These are phyloP conservation scores for Alternaria sp. DNA, from an alignment of 2,329 filamentous ascomycete genomes.

Conservation along the genomic window DNA sequence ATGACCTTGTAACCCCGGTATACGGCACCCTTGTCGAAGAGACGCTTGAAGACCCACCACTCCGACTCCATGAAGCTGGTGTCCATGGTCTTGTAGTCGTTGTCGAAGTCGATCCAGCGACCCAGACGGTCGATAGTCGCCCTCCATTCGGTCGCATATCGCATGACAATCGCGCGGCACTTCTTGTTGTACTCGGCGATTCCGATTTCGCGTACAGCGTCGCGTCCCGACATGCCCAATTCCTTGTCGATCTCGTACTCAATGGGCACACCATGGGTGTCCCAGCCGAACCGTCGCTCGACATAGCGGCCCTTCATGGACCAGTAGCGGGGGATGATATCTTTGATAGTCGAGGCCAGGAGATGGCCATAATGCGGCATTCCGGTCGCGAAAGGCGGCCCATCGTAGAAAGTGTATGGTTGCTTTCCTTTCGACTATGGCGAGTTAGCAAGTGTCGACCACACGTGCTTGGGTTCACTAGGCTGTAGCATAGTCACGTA, in stretches of 20 bases:
- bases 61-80: slow-evolving; percentile 92
- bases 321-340: slow-evolving; percentile 96
- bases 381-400: slow-evolving; percentile 63
- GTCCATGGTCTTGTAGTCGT: slow-evolving; percentile 98
- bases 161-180: slow-evolving; percentile 92
- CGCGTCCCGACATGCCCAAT: slow-evolving; percentile 83
- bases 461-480: not conserved
- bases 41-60: slow-evolving; percentile 96
- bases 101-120: slow-evolving; percentile 97
- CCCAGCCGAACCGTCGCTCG: slow-evolving; percentile 92
- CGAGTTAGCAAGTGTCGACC: slow-evolving; percentile 2
- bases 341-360: slow-evolving; percentile 92
- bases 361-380: slow-evolving; percentile 77
- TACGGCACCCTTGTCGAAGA: slow-evolving; percentile 87
- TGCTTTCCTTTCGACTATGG: slow-evolving; percentile 72
- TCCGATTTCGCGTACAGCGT: slow-evolving; percentile 85
- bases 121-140: slow-evolving; percentile 86
- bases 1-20: slow-evolving; percentile 92
- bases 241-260: slow-evolving; percentile 99
- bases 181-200: slow-evolving; percentile 90
- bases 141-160: slow-evolving; percentile 86
- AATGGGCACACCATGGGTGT: slow-evolving; percentile 91
- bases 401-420: slow-evolving; percentile 92
- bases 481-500: slow-evolving; percentile 20
- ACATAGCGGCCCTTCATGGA: slow-evolving; percentile 96